These are phyloP conservation scores for Parascedosporium putredinis DNA, from an alignment of 2,329 filamentous ascomycete species.

Conservation along the genomic window DNA sequence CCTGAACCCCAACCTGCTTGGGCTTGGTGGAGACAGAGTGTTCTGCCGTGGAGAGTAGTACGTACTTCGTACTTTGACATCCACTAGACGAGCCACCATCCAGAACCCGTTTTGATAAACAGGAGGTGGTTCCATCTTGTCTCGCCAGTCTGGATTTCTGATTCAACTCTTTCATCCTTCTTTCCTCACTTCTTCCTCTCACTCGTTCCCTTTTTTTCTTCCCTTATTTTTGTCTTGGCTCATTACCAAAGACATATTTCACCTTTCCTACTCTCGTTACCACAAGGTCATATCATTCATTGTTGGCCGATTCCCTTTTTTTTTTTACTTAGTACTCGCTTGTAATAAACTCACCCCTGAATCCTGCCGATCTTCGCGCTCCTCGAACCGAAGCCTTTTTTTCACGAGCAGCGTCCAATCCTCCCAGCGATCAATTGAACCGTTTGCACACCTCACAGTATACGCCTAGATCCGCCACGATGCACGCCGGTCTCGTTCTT, in stretches of 20 bases:
- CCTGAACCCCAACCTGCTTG: not conserved
- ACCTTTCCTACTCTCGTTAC: not conserved
- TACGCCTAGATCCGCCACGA: slow-evolving; percentile 21
- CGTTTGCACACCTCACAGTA: not conserved
- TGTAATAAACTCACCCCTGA: slow-evolving; percentile 2
- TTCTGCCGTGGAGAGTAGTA: too few relatives aligned
- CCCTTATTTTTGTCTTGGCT: too few relatives aligned
- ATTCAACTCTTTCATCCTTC: too few relatives aligned
- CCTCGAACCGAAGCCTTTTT: not conserved
- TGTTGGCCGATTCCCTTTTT: slow-evolving; percentile 8
- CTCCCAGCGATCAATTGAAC: not conserved
- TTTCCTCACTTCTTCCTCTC: slow-evolving; percentile 1
- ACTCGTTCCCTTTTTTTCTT: slow-evolving; percentile 4
- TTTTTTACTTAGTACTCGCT: not conserved
- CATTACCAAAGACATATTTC: not conserved
- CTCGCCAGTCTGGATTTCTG: not conserved
- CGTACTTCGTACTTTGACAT: not conserved
- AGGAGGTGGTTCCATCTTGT: not conserved
- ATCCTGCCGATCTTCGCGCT: not conserved
- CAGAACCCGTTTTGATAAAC: slow-evolving; percentile 6
- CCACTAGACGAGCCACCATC: not conserved
- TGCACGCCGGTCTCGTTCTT: slow-evolving; percentile 38
- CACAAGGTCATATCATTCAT: slow-evolving; percentile 5
- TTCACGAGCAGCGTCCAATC: not conserved
- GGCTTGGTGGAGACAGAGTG: too few relatives aligned